A percentile compares a stretch with the other conserved stretches of the same genome.
phyloP scores from a whole-genome alignment of 106 monocot species.

The Apostasia shenzhenica region DNA sequence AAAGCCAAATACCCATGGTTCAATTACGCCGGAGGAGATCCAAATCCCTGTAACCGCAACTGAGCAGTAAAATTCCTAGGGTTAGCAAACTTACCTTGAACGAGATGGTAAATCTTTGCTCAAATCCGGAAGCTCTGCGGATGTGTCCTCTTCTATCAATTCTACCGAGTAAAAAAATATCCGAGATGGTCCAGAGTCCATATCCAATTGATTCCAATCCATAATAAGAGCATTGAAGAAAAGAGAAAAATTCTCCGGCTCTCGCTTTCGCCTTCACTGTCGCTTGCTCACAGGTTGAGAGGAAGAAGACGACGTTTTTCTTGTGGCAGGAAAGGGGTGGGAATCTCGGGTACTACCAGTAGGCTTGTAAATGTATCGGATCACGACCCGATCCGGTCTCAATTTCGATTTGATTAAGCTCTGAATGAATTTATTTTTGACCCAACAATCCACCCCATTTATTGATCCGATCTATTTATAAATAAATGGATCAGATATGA shows the following conservation, averaged over 20 bases:
- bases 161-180: neutral
- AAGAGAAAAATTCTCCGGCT: neutral
- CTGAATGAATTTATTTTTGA: too few relatives aligned
- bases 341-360: too few relatives aligned
- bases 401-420: too few relatives aligned
- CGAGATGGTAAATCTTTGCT: neutral
- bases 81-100: neutral
- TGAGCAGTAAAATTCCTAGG: neutral
- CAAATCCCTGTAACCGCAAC: neutral
- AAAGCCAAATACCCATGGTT: conserved; percentile 1
- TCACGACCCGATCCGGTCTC: too few relatives aligned
- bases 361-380: too few relatives aligned
- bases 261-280: conserved; percentile 1
- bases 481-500: too few relatives aligned
- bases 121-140: neutral
- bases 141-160: neutral
- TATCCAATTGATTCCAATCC: neutral
- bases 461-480: too few relatives aligned
- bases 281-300: neutral
- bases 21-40: neutral
- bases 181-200: neutral
- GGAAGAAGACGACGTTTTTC: too few relatives aligned
- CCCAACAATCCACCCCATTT: too few relatives aligned
- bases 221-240: too few relatives aligned
- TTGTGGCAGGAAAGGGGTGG: too few relatives aligned